These are phyloP conservation scores for Ascocoryne sarcoides DNA, from an alignment of 2,329 filamentous ascomycete species.

Conservation along the genomic window DNA sequence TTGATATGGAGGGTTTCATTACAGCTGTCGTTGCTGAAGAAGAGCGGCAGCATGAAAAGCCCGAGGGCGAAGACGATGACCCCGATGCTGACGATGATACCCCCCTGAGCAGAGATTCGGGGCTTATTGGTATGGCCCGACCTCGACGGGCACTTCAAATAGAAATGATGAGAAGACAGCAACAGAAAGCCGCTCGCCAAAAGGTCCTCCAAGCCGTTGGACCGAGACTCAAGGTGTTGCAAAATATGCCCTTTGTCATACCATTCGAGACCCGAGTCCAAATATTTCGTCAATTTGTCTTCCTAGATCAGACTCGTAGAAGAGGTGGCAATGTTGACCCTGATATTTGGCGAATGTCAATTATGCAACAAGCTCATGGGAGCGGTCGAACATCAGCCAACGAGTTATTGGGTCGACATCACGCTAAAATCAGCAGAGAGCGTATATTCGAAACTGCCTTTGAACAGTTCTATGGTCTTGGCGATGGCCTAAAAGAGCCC, in stretches of 20 bases:
- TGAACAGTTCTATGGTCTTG: slow-evolving; percentile 70
- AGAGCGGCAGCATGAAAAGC: slow-evolving; percentile 62
- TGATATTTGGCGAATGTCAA: slow-evolving; percentile 62
- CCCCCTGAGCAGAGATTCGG: slow-evolving; percentile 28
- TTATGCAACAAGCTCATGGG: slow-evolving; percentile 35
- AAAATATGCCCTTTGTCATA: slow-evolving; percentile 95
- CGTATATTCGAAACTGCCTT: slow-evolving; percentile 81
- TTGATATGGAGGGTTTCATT: slow-evolving; percentile 86
- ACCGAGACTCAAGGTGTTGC: slow-evolving; percentile 79
- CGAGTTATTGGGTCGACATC: slow-evolving; percentile 49
- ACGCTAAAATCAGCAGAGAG: slow-evolving; percentile 71
- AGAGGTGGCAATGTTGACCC: slow-evolving; percentile 65
- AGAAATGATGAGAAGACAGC: slow-evolving; percentile 54
- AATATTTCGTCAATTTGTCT: slow-evolving; percentile 90
- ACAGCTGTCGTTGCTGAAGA: slow-evolving; percentile 81
- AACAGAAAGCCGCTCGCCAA: slow-evolving; percentile 58
- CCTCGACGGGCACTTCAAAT: slow-evolving; percentile 53
- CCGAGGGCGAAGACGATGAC: slow-evolving; percentile 48
- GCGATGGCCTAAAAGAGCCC: slow-evolving; percentile 80
- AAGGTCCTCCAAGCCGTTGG: slow-evolving; percentile 71
- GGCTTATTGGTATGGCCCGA: slow-evolving; percentile 46
- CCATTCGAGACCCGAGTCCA: slow-evolving; percentile 86
- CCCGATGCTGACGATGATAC: slow-evolving; percentile 38
- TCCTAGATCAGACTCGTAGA: slow-evolving; percentile 66
- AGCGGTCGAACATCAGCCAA: slow-evolving; percentile 16